Conservation (phyloP, 1,139 yeast species). For the Taphrina communis region DNA sequence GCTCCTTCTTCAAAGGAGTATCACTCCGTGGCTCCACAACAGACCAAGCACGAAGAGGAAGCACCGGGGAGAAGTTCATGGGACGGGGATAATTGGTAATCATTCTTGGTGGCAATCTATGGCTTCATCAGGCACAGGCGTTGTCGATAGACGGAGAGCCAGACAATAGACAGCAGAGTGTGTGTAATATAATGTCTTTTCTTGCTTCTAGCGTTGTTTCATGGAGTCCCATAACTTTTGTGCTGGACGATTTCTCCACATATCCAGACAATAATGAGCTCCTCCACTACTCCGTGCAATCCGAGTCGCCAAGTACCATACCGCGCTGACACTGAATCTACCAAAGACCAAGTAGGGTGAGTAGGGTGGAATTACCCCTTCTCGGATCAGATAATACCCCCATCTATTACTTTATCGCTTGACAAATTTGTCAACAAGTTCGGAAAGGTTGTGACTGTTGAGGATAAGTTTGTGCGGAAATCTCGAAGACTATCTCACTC, state of each 20-base stretch:
- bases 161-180: background rate
- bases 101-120: background rate
- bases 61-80: constrained; percentile 6
- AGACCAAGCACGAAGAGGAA: constrained; percentile 10
- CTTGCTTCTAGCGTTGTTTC: background rate
- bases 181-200: constrained; percentile 1
- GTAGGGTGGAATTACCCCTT: no score
- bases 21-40: background rate
- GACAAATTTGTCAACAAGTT: no score
- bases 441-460: no score
- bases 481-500: no score
- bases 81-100: constrained; percentile 26
- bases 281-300: no score
- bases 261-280: background rate
- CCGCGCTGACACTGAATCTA: no score
- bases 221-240: no score
- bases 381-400: no score
- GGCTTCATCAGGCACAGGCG: background rate
- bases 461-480: background rate
- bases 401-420: no score
- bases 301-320: no score
- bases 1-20: background rate
- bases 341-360: no score
- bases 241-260: background rate
- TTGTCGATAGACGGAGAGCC: background rate